Evolutionary conservation across 306 rosid genomes (phyloP).

Genomic region (Quercus aquifolioides): DNA sequence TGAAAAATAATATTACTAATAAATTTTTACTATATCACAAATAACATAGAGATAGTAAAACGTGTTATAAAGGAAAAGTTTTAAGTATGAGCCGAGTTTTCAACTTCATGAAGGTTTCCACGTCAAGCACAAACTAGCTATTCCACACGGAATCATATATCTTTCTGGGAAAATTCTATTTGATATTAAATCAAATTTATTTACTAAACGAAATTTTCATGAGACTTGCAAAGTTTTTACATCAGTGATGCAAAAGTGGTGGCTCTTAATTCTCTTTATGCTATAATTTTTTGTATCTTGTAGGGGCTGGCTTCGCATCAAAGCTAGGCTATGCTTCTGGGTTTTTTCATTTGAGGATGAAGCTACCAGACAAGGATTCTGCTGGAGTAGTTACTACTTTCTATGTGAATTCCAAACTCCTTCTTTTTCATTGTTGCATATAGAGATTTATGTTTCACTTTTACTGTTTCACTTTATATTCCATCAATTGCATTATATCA

Average conservation of each 20-base stretch:
- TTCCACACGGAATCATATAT: background rate
- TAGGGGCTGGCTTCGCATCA: slow-evolving; percentile 57
- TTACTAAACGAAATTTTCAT: no score
- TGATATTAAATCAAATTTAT: background rate
- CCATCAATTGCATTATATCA: no score
- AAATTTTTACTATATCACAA: background rate
- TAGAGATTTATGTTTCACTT: no score
- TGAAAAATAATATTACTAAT: background rate
- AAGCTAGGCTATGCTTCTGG: slow-evolving; percentile 48
- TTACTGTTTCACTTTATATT: no score
- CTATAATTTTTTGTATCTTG: background rate
- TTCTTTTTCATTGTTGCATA: background rate
- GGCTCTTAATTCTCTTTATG: background rate
- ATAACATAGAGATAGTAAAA: background rate
- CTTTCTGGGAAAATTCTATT: background rate
- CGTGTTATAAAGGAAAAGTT: background rate
- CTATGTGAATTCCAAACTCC: slow-evolving; percentile 25
- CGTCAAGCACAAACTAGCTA: background rate
- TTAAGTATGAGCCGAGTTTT: background rate
- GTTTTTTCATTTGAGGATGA: slow-evolving; percentile 40
- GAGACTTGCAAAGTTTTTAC: no score
- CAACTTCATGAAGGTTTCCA: background rate
- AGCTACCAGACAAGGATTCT: slow-evolving; percentile 43
- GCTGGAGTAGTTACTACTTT: slow-evolving; percentile 52
- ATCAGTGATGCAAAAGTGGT: background rate